Base-by-base conservation (phyloP, 179 eudicot genomes). In the Actinidia arguta region DNA sequence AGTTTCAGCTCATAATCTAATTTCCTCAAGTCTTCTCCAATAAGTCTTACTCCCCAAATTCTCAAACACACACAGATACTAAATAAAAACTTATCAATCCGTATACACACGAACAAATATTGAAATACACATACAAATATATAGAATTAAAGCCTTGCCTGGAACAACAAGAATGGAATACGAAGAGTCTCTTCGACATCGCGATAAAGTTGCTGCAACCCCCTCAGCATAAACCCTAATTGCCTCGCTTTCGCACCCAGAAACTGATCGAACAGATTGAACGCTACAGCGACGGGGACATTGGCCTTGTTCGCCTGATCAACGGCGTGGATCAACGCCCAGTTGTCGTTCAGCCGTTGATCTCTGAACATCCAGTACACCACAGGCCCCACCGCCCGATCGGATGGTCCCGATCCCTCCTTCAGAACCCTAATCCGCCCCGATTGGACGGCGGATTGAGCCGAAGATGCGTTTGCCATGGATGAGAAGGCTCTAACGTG, bases 331-430 rank as follows among this genome's bases (percentile, higher is more conserved):
- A 97, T 91, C 80, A 97, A 82, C 16, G 99, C 99, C 99, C 99
- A 97, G 48, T 97, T 97, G 76, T 97, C 99, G 55, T 80, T 92
- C 85, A 92, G 76, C 88, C 98, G 85, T 86, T 97, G 99, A 84
- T 97, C 99, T 83, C 98, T 90, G 82, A 95, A 95, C 99, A 95
- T 97, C 99, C 99, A 97, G 86, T 97, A 97, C 71, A 97, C 97
- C 47, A 97, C 98, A 3, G 98, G 94, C 0, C 98, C 99, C 22
- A 46, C 66, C 16, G 76, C 64, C 42, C 71, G 61, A 76, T 25
- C 82, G 72, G 82, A 71, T 56, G 84, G 86, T 55, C 68, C 64
- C 5, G 83, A 47, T 18, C 90, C 89, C 17, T 88, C 75, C 82
- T 92, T 93, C 20, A 95, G 74, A 77, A 95, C 77, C 86, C 97